Conservation (phyloP, 768 basidiomycete species). For the Mycena vitilis region DNA sequence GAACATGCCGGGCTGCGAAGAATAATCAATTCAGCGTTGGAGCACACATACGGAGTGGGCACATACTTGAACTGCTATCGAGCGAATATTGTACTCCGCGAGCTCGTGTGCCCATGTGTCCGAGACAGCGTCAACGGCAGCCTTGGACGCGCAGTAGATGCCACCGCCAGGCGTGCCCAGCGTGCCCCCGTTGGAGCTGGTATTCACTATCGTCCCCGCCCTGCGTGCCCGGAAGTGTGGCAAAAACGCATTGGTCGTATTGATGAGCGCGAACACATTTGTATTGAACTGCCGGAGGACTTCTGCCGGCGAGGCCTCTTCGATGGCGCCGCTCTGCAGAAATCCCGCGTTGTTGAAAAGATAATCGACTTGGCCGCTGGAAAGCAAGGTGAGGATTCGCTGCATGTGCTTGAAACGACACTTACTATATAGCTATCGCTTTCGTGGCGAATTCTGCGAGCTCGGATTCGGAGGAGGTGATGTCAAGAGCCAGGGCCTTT, state of each 20-base stretch:
- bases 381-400: not conserved
- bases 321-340: slow-evolving; percentile 10
- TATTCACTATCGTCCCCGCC: slow-evolving; percentile 23
- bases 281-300: slow-evolving; percentile 16
- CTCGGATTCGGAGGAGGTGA: slow-evolving; percentile 18
- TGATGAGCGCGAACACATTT: slow-evolving; percentile 22
- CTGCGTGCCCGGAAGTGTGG: slow-evolving; percentile 17
- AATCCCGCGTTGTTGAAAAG: slow-evolving; percentile 19
- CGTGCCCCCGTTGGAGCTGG: slow-evolving; percentile 17
- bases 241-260: slow-evolving; percentile 13
- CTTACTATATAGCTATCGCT: slow-evolving; percentile 21
- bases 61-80: slow-evolving; percentile 14
- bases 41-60: not conserved
- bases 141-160: slow-evolving; percentile 16
- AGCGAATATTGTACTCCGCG: slow-evolving; percentile 25
- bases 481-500: slow-evolving; percentile 6
- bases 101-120: slow-evolving; percentile 28
- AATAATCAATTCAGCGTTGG: not conserved
- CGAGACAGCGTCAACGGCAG: slow-evolving; percentile 9
- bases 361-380: slow-evolving; percentile 22
- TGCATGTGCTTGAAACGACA: too few species aligned
- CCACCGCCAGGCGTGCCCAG: slow-evolving; percentile 18
- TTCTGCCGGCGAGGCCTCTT: slow-evolving; percentile 8
- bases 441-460: slow-evolving; percentile 12
- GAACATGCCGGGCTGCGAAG: slow-evolving; percentile 6